Conservation (phyloP, 768 basidiomycete genomes). For the Leucocoprinus leucothites region DNA sequence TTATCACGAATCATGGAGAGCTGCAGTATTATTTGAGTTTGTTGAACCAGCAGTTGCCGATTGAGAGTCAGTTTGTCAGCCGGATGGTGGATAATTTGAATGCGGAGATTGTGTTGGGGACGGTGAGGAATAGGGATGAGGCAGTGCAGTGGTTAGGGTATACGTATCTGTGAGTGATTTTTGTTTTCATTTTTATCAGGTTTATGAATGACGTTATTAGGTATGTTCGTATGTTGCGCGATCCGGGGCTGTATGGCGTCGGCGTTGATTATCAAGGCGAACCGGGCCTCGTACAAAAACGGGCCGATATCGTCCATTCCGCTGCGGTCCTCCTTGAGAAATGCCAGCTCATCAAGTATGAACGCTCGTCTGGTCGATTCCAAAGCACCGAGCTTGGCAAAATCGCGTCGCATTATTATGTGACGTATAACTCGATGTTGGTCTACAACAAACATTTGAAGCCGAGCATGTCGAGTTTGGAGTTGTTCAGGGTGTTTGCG, state of each 20-base stretch:
- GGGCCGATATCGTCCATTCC: constrained; percentile 90
- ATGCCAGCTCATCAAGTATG: constrained; percentile 92
- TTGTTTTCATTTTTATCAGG: not conserved
- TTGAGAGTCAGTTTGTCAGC: constrained; percentile 91
- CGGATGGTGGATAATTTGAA: constrained; percentile 95
- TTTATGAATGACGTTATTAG: constrained; percentile 33
- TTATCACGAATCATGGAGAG: constrained; percentile 97
- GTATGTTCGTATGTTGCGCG: constrained; percentile 92
- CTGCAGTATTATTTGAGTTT: constrained; percentile 95
- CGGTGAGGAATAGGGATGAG: constrained; percentile 92
- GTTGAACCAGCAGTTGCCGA: constrained; percentile 96
- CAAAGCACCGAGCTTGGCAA: constrained; percentile 91
- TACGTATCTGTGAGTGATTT: constrained; percentile 73
- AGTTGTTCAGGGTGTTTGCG: constrained; percentile 94
- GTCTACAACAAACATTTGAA: constrained; percentile 93
- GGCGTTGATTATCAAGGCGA: constrained; percentile 90
- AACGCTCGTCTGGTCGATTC: constrained; percentile 83
- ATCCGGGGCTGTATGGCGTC: constrained; percentile 84
- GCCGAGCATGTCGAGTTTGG: constrained; percentile 82
- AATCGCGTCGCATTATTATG: constrained; percentile 95
- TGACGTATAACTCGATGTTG: constrained; percentile 94
- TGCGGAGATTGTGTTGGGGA: constrained; percentile 91
- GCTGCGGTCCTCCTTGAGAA: constrained; percentile 94
- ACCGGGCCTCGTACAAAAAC: constrained; percentile 65
- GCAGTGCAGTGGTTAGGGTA: constrained; percentile 98